A percentile compares a stretch with the other conserved stretches of the same genome.
These are phyloP conservation scores for Silene conica DNA, from an alignment of 148 eudicot genomes.

Conservation along the genomic window DNA sequence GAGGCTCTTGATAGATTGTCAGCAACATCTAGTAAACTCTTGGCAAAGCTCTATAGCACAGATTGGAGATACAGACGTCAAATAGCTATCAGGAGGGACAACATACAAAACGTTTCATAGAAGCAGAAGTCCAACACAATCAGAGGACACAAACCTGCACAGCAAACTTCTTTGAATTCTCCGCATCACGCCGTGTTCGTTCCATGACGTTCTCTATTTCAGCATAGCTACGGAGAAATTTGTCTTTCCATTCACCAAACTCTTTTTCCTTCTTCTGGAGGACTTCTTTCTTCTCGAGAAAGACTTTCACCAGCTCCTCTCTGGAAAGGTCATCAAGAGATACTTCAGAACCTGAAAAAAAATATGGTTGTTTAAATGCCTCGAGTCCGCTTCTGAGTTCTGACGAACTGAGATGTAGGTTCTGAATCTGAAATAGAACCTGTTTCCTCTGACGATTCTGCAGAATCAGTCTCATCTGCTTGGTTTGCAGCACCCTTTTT, in stretches of 20 bases:
- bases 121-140: neutral
- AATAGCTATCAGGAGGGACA: slow-evolving; percentile 4
- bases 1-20: slow-evolving; percentile 87
- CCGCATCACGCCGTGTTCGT: slow-evolving; percentile 76
- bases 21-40: slow-evolving; percentile 87
- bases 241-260: slow-evolving; percentile 60
- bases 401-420: slow-evolving; percentile 24
- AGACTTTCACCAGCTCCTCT: slow-evolving; percentile 71
- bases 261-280: slow-evolving; percentile 53
- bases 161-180: slow-evolving; percentile 85
- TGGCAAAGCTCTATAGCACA: slow-evolving; percentile 75
- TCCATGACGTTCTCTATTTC: slow-evolving; percentile 88
- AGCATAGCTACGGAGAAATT: slow-evolving; percentile 65
- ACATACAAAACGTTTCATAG: neutral
- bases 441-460: slow-evolving; percentile 34
- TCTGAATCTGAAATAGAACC: slow-evolving; percentile 33
- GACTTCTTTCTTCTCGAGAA: slow-evolving; percentile 56
- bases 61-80: neutral
- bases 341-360: slow-evolving; percentile 57
- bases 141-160: slow-evolving; percentile 54
- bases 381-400: slow-evolving; percentile 30
- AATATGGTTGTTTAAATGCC: slow-evolving; percentile 41
- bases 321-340: slow-evolving; percentile 48
- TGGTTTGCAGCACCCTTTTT: slow-evolving; percentile 29
- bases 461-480: slow-evolving; percentile 31